Evolutionary conservation across 257 asterid genomes (phyloP), one percentile per base, ranked within the genome.

Genomic region (Echium plantagineum): DNA sequence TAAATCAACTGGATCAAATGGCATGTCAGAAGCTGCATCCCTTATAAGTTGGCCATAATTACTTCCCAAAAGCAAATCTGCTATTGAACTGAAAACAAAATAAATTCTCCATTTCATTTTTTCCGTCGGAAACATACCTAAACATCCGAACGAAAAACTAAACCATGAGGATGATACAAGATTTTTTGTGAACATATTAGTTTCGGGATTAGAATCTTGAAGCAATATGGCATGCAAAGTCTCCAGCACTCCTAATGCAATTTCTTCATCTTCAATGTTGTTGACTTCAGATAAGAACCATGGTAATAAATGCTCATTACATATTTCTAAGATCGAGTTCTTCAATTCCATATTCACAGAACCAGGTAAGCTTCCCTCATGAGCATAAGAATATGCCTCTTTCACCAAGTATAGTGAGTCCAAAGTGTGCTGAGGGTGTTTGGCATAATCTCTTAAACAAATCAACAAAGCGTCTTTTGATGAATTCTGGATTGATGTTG

Each of bases 1-100:
- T 78, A 86, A 67, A 81, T 91, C 96, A 62, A 70, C 72, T 38
- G 98, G 98, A 72, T 91, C 98, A 67, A 89, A 81, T 61, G 90
- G 94, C 80, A 91, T 72, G 73, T 71, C 69, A n/a, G 55, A 66
- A 69, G 86, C 82, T 20, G 86, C 82, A 67, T 84, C 89, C 61
- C 83, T 78, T 71, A 91, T 77, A 71, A 78, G 77, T 57, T 80
- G 80, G 63, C 94, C 98, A n/a, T 66, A 75, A 60, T 78, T 79
- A 78, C 59, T 74, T 46, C 94, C 95, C 22, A 85, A 75, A 75
- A 91, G 79, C 58, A 81, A 73, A 73, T 86, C 94, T 18, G 72
- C 69, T 18, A 81, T 64, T 47, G 84, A 79, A 76, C 89, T 73
- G 71, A 88, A 88, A 72, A 76, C 77, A 69, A 78, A 47, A 78